Percentiles rank a stretch among this genome's conserved stretches.
phyloP scores from a whole-genome alignment of 2,329 filamentous ascomycete genomes.

The Xylaria sp. region DNA sequence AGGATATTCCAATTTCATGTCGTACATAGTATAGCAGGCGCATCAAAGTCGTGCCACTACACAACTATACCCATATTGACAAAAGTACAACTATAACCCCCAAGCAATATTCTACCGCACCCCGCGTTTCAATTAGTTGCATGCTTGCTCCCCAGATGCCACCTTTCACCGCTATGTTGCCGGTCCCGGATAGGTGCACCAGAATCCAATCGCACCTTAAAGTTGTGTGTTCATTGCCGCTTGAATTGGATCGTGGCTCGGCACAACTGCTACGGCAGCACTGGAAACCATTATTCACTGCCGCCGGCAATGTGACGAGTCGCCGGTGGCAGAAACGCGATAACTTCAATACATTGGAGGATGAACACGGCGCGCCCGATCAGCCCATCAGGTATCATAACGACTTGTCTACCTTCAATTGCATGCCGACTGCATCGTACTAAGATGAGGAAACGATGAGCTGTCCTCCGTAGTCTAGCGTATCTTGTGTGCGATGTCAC shows the following conservation, averaged over 20 bases:
- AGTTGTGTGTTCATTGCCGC: constrained; percentile 10
- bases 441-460: background rate
- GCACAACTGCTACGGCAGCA: background rate
- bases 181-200: background rate
- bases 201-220: constrained; percentile 18
- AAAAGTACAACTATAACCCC: background rate
- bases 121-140: background rate
- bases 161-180: background rate
- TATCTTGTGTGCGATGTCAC: constrained; percentile 21
- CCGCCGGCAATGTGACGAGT: constrained; percentile 37
- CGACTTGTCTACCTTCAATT: background rate
- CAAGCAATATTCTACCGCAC: background rate
- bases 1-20: constrained; percentile 2
- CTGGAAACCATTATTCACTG: background rate
- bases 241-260: background rate
- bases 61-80: background rate
- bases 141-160: too few species aligned
- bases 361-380: constrained; percentile 15
- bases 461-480: background rate
- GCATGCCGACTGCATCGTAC: background rate
- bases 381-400: constrained; percentile 25
- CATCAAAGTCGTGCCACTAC: background rate
- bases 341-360: constrained; percentile 1
- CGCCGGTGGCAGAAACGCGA: constrained; percentile 31
- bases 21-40: too few species aligned